Percentiles rank a stretch among this genome's conserved stretches.
Conservation (phyloP, 768 basidiomycete species). For the Psilocybe subaeruginosa region DNA sequence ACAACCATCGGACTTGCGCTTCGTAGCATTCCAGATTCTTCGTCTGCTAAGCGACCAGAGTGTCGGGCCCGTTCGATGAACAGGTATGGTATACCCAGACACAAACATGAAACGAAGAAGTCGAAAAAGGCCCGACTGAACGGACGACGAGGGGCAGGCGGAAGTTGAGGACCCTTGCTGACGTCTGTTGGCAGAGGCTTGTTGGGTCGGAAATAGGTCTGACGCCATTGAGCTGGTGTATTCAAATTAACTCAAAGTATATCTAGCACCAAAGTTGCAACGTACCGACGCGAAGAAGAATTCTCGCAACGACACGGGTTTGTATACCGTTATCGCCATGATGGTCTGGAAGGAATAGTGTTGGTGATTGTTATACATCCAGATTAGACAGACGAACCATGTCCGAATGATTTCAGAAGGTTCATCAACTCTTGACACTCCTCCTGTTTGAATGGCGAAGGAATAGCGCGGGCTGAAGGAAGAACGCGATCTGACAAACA, state of each 20-base stretch:
- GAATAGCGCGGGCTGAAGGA: constrained; percentile 51
- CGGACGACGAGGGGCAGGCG: constrained; percentile 33
- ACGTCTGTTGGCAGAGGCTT: constrained; percentile 67
- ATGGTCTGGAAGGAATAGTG: constrained; percentile 21
- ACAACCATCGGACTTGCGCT: constrained; percentile 61
- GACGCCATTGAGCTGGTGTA: constrained; percentile 62
- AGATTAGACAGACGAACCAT: constrained; percentile 14
- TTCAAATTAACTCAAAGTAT: not conserved
- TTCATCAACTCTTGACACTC: constrained; percentile 78
- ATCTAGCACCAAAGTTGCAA: constrained; percentile 1
- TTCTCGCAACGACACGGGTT: constrained; percentile 66
- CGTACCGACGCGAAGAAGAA: constrained; percentile 70
- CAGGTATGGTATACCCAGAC: constrained; percentile 80
- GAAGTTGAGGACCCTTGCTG: constrained; percentile 22
- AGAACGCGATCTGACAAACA: constrained; percentile 63
- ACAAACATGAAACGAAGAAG: constrained; percentile 62
- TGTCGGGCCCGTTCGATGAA: constrained; percentile 59
- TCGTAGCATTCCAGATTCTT: constrained; percentile 55
- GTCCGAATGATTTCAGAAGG: constrained; percentile 44
- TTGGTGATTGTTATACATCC: not conserved
- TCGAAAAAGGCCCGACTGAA: constrained; percentile 57
- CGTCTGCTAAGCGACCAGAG: constrained; percentile 48
- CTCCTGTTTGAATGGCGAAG: constrained; percentile 73
- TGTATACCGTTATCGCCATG: constrained; percentile 45
- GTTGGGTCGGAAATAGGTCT: constrained; percentile 67